Evolutionary conservation across 208 protist genomes (phyloP).

Genomic region (Leishmania aethiopica): DNA sequence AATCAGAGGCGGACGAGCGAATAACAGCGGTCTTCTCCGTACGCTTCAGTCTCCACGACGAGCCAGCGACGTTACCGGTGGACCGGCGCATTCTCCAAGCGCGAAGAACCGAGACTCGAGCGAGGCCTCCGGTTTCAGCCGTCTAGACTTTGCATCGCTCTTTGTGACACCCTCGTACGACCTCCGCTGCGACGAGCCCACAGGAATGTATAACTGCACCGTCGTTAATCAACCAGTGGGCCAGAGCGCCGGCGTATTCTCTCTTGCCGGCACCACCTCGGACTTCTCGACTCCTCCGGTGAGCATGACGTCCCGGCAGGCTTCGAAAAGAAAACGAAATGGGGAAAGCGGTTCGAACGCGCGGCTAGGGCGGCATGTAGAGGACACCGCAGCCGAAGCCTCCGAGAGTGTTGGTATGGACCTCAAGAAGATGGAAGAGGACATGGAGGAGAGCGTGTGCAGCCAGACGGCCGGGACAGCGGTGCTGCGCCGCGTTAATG

Average conservation of each 20-base stretch:
- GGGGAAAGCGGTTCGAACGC: background rate
- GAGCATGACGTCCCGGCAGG: background rate
- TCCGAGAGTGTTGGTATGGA: background rate
- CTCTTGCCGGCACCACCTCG: background rate
- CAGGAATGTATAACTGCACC: background rate
- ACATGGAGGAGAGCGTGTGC: background rate
- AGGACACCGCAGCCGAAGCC: too few relatives aligned
- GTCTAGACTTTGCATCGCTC: background rate
- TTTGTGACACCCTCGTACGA: background rate
- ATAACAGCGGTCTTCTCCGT: background rate
- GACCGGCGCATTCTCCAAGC: background rate
- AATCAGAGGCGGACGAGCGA: background rate
- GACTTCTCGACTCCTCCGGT: background rate
- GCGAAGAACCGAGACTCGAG: background rate
- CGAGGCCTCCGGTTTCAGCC: background rate
- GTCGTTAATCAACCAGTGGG: background rate
- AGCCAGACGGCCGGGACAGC: background rate
- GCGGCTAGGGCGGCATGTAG: background rate
- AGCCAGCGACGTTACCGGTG: background rate
- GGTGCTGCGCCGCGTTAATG: conserved; percentile 10
- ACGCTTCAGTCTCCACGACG: background rate
- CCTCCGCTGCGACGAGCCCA: background rate
- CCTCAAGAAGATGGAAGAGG: background rate
- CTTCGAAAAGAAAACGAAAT: background rate
- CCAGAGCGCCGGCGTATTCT: background rate